These are phyloP conservation scores for Termitomyces sp. DNA, from an alignment of 768 basidiomycete species.

Conservation along the genomic window DNA sequence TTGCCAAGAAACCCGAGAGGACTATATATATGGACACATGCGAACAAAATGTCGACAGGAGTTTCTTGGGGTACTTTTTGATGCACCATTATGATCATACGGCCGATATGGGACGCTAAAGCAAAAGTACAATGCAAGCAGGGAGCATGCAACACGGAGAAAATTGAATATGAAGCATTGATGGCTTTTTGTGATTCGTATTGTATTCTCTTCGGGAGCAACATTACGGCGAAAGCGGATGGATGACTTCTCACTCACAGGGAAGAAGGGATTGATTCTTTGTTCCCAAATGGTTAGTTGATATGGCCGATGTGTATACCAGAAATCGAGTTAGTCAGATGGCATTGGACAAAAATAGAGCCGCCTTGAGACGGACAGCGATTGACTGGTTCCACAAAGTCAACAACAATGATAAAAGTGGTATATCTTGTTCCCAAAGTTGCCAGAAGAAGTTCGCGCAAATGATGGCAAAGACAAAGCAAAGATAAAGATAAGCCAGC, in stretches of 20 bases:
- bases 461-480: neutral
- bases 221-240: neutral
- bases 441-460: neutral
- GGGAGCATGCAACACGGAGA: neutral
- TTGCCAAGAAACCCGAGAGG: neutral
- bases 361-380: neutral
- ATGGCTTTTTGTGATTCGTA: neutral
- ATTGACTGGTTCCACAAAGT: neutral
- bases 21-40: neutral
- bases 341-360: neutral
- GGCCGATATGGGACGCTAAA: neutral
- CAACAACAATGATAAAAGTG: no score
- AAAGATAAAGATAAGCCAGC: neutral
- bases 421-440: neutral
- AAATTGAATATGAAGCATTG: neutral
- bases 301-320: neutral
- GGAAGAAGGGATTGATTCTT: neutral
- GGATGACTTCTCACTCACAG: neutral
- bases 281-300: neutral
- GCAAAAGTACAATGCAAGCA: neutral
- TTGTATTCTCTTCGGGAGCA: constrained; percentile 3
- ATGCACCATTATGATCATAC: neutral
- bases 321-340: neutral
- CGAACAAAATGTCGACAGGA: neutral
- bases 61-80: neutral